These are phyloP conservation scores for Chlamydomonas applanata DNA, from an alignment of 139 green algal genomes.

Conservation along the genomic window DNA sequence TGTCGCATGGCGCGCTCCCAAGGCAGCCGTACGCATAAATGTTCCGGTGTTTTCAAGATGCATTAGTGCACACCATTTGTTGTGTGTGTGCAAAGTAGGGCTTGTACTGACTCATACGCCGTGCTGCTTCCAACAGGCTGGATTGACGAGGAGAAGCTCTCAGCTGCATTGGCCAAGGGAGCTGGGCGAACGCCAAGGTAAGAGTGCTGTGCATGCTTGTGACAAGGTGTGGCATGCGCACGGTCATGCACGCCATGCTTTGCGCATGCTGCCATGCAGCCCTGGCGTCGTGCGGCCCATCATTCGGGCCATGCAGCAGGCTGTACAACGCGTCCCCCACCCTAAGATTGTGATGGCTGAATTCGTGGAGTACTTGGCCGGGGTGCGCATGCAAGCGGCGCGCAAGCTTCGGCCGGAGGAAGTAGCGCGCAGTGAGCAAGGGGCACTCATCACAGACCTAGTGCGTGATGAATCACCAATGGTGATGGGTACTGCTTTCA, in stretches of 20 bases:
- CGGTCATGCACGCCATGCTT: too few species aligned
- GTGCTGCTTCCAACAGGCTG: not conserved
- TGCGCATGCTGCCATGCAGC: not conserved
- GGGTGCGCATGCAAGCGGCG: not conserved
- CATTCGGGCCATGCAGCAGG: not conserved
- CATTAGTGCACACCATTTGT: too few species aligned
- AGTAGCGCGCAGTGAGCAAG: constrained; percentile 9
- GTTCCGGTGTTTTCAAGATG: too few species aligned
- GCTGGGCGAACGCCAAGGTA: not conserved
- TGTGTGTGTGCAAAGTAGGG: too few species aligned
- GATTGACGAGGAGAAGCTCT: not conserved
- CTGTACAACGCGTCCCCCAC: not conserved
- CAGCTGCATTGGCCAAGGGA: not conserved
- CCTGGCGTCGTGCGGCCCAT: not conserved
- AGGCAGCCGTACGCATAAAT: too few species aligned
- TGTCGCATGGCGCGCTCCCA: too few species aligned
- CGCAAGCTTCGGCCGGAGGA: not conserved
- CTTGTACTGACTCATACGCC: too few species aligned
- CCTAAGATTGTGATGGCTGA: constrained; percentile 1
- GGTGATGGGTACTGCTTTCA: too few species aligned
- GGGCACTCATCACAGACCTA: constrained; percentile 5
- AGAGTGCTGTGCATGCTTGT: too few species aligned
- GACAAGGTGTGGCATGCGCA: not conserved
- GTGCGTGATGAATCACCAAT: too few species aligned
- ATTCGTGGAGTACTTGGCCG: too few species aligned